Percentiles rank a stretch among this genome's conserved stretches.
phyloP scores from a whole-genome alignment of 2,329 filamentous ascomycete species.

The Colletotrichum orbiculare region DNA sequence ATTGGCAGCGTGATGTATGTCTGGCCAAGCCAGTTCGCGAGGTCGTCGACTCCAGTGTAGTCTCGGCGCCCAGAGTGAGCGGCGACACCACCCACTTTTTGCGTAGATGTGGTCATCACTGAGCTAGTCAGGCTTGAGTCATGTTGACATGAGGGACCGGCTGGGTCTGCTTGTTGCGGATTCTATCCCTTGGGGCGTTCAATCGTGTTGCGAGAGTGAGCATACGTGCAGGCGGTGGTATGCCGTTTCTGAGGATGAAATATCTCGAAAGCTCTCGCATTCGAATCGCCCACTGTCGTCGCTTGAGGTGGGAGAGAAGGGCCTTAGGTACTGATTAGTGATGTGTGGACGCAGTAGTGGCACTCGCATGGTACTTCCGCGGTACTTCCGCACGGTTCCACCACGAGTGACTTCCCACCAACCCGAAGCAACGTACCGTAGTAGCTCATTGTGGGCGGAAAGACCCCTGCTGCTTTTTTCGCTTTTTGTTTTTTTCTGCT shows the following conservation, averaged over 20 bases:
- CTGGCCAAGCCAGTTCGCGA: slow-evolving; percentile 33
- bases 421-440: not conserved
- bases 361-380: slow-evolving; percentile 19
- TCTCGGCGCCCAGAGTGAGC: slow-evolving; percentile 32
- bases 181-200: too few species aligned
- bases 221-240: not conserved
- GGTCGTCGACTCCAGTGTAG: slow-evolving; percentile 30
- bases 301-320: slow-evolving; percentile 2
- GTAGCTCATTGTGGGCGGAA: not conserved
- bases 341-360: not conserved
- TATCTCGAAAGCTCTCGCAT: slow-evolving; percentile 26
- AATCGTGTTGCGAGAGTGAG: too few species aligned
- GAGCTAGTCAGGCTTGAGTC: slow-evolving; percentile 14
- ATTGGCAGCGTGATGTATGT: slow-evolving; percentile 31
- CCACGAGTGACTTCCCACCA: not conserved
- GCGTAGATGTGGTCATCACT: not conserved
- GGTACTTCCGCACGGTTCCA: slow-evolving; percentile 28
- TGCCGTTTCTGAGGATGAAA: slow-evolving; percentile 2
- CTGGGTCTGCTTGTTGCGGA: too few species aligned
- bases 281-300: not conserved
- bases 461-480: slow-evolving; percentile 14
- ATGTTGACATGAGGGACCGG: slow-evolving; percentile 1
- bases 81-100: slow-evolving; percentile 34
- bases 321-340: not conserved
- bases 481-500: slow-evolving; percentile 8